Percentiles rank a stretch among this genome's conserved stretches.
phyloP scores from a whole-genome alignment of 169 alveolate species.

The Perkinsus chesapeaki region DNA sequence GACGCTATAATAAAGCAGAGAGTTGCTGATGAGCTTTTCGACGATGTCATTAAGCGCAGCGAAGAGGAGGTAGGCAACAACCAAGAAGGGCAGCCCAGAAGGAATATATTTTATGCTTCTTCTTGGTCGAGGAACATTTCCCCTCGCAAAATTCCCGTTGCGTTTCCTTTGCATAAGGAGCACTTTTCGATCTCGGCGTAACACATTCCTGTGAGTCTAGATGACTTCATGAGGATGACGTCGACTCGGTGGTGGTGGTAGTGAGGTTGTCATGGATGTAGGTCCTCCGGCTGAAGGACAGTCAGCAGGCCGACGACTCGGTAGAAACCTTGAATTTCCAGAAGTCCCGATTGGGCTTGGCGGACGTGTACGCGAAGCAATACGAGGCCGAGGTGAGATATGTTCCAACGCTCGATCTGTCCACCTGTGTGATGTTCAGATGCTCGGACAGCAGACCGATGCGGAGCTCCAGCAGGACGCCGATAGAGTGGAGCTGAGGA shows the following conservation, averaged over 20 bases:
- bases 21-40: background rate
- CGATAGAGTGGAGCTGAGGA: background rate
- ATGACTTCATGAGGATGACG: too few relatives aligned
- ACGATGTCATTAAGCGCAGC: constrained; percentile 3
- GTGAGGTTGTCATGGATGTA: too few relatives aligned
- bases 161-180: too few relatives aligned
- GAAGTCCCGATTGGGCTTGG: constrained; percentile 8
- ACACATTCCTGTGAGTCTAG: too few relatives aligned
- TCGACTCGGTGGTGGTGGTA: too few relatives aligned
- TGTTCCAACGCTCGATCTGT: too few relatives aligned
- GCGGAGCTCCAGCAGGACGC: background rate
- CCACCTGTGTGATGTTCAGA: background rate
- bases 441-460: constrained; percentile 9
- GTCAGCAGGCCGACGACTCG: background rate
- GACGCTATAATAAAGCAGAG: background rate
- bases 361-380: constrained; percentile 22
- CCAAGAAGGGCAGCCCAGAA: too few relatives aligned
- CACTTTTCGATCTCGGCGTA: too few relatives aligned
- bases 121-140: too few relatives aligned
- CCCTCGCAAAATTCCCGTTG: too few relatives aligned
- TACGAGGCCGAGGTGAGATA: constrained; percentile 5
- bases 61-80: background rate
- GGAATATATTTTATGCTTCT: too few relatives aligned
- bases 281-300: background rate
- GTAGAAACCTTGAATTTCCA: constrained; percentile 15